Percentiles rank a stretch among this genome's conserved stretches.
Evolutionary conservation across 768 basidiomycete species (phyloP).

Genomic region (Hygrophoropsis aurantiaca): DNA sequence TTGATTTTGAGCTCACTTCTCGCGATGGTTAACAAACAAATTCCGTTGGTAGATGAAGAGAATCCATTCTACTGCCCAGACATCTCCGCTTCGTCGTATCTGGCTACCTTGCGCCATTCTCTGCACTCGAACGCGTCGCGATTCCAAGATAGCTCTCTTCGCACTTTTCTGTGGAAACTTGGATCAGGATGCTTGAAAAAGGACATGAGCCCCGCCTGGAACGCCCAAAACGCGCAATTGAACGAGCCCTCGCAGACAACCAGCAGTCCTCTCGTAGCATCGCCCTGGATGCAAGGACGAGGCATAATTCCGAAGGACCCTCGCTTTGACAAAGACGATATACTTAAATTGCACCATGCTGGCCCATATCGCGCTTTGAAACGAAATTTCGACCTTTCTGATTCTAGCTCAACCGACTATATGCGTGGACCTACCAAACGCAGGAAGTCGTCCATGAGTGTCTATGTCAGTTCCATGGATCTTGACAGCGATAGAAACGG

Average conservation of each 20-base stretch:
- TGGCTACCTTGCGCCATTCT: conserved; percentile 42
- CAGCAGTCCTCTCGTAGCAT: conserved; percentile 2
- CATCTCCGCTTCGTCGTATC: conserved; percentile 45
- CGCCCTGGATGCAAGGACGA: not conserved
- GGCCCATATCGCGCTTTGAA: too few species aligned
- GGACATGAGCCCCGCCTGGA: not conserved
- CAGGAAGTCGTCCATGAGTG: too few species aligned
- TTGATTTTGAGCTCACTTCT: not conserved
- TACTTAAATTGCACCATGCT: too few species aligned
- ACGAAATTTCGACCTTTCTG: too few species aligned
- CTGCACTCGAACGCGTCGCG: conserved; percentile 14
- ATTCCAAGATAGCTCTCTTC: conserved; percentile 6
- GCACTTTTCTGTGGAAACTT: conserved; percentile 7
- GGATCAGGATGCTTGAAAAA: not conserved
- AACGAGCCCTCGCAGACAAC: not conserved
- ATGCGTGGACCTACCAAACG: too few species aligned
- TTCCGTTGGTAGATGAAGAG: conserved; percentile 46
- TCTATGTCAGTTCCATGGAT: too few species aligned
- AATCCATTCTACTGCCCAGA: conserved; percentile 62
- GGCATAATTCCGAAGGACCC: conserved; percentile 13
- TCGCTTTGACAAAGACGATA: too few species aligned
- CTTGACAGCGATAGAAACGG: too few species aligned
- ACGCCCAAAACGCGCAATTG: not conserved
- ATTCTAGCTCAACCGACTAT: too few species aligned
- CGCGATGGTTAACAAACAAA: conserved; percentile 5